A percentile compares a stretch with the other conserved stretches of the same genome.
Evolutionary conservation across 805 yeast species (phyloP).

Genomic region (Candida stauntonica): DNA sequence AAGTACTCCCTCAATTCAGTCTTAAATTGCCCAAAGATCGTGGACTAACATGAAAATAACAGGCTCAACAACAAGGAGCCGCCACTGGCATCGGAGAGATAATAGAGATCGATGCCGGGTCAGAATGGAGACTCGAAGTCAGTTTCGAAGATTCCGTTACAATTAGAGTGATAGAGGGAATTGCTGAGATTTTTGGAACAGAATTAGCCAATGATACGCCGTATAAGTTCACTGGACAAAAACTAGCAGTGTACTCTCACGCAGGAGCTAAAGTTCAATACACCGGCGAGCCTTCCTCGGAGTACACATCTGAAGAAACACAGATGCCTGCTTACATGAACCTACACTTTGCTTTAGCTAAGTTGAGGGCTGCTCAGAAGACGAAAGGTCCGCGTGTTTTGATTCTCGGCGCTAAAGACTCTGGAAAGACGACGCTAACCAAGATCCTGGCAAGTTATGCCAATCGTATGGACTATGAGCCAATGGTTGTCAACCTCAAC

Average conservation of each 20-base stretch:
- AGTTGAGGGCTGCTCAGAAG: conserved; percentile 34
- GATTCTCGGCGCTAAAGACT: conserved; percentile 63
- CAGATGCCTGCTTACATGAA: conserved; percentile 60
- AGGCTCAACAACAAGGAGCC: conserved; percentile 1
- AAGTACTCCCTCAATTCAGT: neutral
- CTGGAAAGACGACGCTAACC: conserved; percentile 77
- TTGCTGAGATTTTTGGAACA: conserved; percentile 89
- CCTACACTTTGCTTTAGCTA: conserved; percentile 73
- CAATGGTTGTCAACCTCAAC: conserved; percentile 74
- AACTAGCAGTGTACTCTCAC: conserved; percentile 53
- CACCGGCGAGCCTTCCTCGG: conserved; percentile 40
- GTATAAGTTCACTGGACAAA: conserved; percentile 51
- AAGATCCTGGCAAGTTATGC: conserved; percentile 75
- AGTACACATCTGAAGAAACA: conserved; percentile 69
- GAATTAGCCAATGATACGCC: conserved; percentile 75
- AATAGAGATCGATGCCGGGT: conserved; percentile 28
- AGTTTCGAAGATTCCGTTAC: conserved; percentile 45
- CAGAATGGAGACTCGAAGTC: conserved; percentile 79
- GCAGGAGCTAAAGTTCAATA: conserved; percentile 56
- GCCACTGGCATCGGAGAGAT: conserved; percentile 7
- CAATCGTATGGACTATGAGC: conserved; percentile 60
- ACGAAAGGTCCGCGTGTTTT: conserved; percentile 45
- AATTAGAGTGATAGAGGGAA: conserved; percentile 56
- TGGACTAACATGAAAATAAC: no score
- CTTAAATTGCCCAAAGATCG: no score